phyloP scores from a whole-genome alignment of 495 filamentous ascomycete species.

The Hypoxylon intermedium region DNA sequence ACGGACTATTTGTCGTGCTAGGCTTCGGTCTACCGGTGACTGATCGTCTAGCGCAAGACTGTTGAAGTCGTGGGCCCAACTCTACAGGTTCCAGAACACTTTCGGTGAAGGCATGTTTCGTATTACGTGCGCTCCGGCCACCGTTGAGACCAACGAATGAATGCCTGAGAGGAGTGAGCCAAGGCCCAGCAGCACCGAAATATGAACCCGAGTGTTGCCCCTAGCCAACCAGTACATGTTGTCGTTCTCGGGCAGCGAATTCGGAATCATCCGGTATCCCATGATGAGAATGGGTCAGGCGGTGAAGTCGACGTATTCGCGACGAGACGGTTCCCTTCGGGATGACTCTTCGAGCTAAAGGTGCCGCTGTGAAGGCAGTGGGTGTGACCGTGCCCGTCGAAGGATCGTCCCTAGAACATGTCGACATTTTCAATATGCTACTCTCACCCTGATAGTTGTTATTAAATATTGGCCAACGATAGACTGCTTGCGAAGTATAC shows the following conservation, averaged over 20 bases:
- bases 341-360: slow-evolving; percentile 12
- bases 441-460: neutral
- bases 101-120: slow-evolving; percentile 3
- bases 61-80: slow-evolving; percentile 11
- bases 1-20: slow-evolving; percentile 1
- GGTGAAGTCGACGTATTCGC: slow-evolving; percentile 29
- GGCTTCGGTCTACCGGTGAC: neutral
- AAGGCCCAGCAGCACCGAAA: slow-evolving; percentile 25
- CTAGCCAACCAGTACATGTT: slow-evolving; percentile 31
- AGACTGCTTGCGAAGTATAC: slow-evolving; percentile 9
- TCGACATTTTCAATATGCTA: slow-evolving; percentile 13
- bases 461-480: neutral
- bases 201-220: slow-evolving; percentile 34
- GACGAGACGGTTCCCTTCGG: slow-evolving; percentile 36
- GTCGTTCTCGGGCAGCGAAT: slow-evolving; percentile 28
- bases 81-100: neutral
- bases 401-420: slow-evolving; percentile 29
- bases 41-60: slow-evolving; percentile 9
- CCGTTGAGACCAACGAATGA: slow-evolving; percentile 9
- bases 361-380: neutral
- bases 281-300: slow-evolving; percentile 24
- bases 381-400: slow-evolving; percentile 3
- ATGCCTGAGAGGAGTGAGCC: slow-evolving; percentile 18
- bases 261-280: slow-evolving; percentile 24
- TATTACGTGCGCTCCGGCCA: slow-evolving; percentile 6